phyloP scores from a whole-genome alignment of 2,329 filamentous ascomycete species.

The Exophiala bonariae region DNA sequence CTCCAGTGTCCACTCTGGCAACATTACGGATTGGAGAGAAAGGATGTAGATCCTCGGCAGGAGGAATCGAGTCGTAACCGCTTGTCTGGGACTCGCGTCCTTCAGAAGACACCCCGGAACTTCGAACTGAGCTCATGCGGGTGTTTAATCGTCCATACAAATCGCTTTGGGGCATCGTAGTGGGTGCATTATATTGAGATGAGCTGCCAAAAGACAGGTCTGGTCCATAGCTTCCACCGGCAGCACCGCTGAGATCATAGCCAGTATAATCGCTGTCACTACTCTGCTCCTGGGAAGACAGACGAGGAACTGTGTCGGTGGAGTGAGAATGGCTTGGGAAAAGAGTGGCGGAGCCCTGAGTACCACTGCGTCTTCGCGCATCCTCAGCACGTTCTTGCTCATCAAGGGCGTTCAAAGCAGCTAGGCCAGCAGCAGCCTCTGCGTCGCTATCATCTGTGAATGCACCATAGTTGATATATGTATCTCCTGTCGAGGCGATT shows the following conservation, averaged over 20 bases:
- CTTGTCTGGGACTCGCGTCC: conserved; percentile 27
- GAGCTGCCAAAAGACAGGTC: conserved; percentile 62
- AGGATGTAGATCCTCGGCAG: conserved; percentile 57
- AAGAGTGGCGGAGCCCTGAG: conserved; percentile 29
- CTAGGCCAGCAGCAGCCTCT: conserved; percentile 79
- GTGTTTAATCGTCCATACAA: conserved; percentile 22
- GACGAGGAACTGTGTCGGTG: conserved; percentile 32
- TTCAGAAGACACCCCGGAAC: conserved; percentile 29
- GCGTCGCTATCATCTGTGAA: conserved; percentile 79
- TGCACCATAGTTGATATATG: conserved; percentile 48
- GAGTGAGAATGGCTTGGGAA: conserved; percentile 37
- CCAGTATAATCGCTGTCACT: conserved; percentile 72
- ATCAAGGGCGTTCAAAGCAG: conserved; percentile 82
- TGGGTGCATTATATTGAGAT: conserved; percentile 31
- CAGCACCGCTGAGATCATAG: conserved; percentile 68
- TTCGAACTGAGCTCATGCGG: conserved; percentile 28
- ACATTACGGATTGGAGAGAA: conserved; percentile 54
- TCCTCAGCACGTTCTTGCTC: conserved; percentile 65
- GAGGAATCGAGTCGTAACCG: conserved; percentile 39
- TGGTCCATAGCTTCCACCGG: conserved; percentile 70
- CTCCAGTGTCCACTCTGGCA: conserved; percentile 80
- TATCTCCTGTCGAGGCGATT: conserved; percentile 44
- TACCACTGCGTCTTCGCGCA: conserved; percentile 57
- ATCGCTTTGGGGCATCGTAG: conserved; percentile 21
- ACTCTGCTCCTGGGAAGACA: conserved; percentile 38